A percentile compares a stretch with the other conserved stretches of the same genome.
These are phyloP conservation scores for Bertia moriformis DNA, from an alignment of 2,329 filamentous ascomycete genomes.

Conservation along the genomic window DNA sequence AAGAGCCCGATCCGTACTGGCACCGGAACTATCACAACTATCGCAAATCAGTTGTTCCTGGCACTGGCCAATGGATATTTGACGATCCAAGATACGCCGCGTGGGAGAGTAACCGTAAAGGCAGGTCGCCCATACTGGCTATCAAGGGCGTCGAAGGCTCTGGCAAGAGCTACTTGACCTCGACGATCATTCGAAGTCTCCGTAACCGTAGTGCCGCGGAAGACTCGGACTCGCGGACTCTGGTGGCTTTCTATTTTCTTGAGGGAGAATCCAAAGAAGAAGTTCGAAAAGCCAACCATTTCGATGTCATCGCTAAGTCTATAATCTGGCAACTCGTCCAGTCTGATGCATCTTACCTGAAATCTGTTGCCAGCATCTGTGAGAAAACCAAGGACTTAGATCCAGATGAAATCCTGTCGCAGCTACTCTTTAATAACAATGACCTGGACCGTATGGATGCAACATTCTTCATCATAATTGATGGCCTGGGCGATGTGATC, in stretches of 20 bases:
- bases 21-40: constrained; percentile 13
- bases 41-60: constrained; percentile 12
- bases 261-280: constrained; percentile 14
- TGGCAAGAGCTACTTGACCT: constrained; percentile 16
- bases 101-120: constrained; percentile 9
- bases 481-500: constrained; percentile 9
- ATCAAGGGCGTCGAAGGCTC: constrained; percentile 13
- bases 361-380: constrained; percentile 12
- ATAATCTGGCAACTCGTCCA: constrained; percentile 16
- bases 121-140: constrained; percentile 9
- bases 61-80: constrained; percentile 13
- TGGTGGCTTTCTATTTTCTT: constrained; percentile 13
- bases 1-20: constrained; percentile 13
- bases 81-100: constrained; percentile 7
- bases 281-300: too few relatives aligned
- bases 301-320: constrained; percentile 12
- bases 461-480: constrained; percentile 16
- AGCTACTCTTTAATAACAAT: constrained; percentile 15
- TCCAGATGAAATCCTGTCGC: constrained; percentile 13
- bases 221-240: constrained; percentile 9
- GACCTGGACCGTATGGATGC: constrained; percentile 13
- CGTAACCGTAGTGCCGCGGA: constrained; percentile 7
- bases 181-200: constrained; percentile 13
- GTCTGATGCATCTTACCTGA: constrained; percentile 15
- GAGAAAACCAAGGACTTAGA: constrained; percentile 11